Percentiles rank a stretch among this genome's conserved stretches.
phyloP scores from a whole-genome alignment of 2,329 filamentous ascomycete genomes.

The Colletotrichum liaoningense region DNA sequence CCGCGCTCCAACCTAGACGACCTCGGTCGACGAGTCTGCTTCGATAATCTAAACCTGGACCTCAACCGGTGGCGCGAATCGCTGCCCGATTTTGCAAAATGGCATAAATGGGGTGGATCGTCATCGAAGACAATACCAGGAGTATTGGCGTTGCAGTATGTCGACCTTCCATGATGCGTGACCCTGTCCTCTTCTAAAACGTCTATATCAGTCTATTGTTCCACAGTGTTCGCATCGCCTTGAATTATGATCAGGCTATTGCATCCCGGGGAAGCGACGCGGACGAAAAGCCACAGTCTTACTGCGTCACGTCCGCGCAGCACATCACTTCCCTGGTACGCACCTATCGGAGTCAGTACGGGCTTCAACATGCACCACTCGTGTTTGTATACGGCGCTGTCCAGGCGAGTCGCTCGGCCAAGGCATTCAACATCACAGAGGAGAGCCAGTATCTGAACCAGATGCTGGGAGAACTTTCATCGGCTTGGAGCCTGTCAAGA shows the following conservation, averaged over 20 bases:
- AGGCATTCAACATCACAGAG: conserved; percentile 7
- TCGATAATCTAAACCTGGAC: conserved; percentile 38
- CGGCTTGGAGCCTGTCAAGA: neutral
- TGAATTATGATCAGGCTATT: conserved; percentile 39
- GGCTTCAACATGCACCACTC: conserved; percentile 38
- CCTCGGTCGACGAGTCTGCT: conserved; percentile 6
- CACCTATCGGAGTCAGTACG: conserved; percentile 39
- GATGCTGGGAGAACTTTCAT: conserved; percentile 11
- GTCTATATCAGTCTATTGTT: conserved; percentile 28
- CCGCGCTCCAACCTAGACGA: conserved; percentile 5
- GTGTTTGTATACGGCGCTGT: conserved; percentile 41
- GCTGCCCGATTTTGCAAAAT: conserved; percentile 36
- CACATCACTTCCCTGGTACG: conserved; percentile 39
- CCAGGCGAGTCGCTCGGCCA: conserved; percentile 36
- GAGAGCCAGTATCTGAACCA: conserved; percentile 3
- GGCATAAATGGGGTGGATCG: conserved; percentile 38
- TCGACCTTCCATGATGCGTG: neutral
- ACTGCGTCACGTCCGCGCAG: conserved; percentile 38
- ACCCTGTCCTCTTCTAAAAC: too few species aligned
- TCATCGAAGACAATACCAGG: conserved; percentile 26
- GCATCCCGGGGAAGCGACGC: neutral
- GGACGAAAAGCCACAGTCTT: conserved; percentile 11
- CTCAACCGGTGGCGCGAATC: conserved; percentile 37
- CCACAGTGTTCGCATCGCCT: conserved; percentile 40
- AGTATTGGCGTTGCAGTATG: conserved; percentile 40